Conservation (phyloP, 768 basidiomycete species). For the Leucocoprinus sp. region DNA sequence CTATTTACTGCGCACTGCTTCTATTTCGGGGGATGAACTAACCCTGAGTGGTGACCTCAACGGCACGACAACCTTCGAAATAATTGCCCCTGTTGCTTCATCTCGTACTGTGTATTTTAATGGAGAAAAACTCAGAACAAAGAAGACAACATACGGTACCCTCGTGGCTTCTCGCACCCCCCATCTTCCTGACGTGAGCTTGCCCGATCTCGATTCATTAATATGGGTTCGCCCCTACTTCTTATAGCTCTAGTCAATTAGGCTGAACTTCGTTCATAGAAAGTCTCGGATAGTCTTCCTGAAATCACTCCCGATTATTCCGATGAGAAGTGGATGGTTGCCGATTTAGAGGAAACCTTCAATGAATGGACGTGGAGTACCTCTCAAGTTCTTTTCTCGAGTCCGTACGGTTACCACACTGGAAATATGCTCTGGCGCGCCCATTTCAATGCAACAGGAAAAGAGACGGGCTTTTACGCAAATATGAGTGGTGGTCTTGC, state of each 20-base stretch:
- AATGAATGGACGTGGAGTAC: constrained; percentile 32
- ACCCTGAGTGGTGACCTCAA: constrained; percentile 39
- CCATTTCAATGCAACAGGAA: constrained; percentile 38
- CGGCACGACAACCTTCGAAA: constrained; percentile 34
- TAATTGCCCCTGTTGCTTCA: constrained; percentile 33
- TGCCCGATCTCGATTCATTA: constrained; percentile 27
- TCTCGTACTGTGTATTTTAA: constrained; percentile 38
- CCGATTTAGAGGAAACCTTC: constrained; percentile 31
- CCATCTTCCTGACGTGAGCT: constrained; percentile 24
- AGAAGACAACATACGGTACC: constrained; percentile 35
- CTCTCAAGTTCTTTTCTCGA: constrained; percentile 35
- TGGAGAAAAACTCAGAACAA: constrained; percentile 23
- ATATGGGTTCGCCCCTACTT: constrained; percentile 25
- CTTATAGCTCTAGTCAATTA: background rate
- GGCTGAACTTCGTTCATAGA: constrained; percentile 18
- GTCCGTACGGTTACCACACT: constrained; percentile 44
- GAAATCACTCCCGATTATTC: constrained; percentile 32
- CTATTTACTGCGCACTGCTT: constrained; percentile 35
- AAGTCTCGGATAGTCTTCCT: constrained; percentile 34
- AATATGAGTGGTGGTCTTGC: constrained; percentile 36
- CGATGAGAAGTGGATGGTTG: constrained; percentile 35
- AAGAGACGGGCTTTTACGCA: constrained; percentile 34
- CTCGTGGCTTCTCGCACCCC: constrained; percentile 23
- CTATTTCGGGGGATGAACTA: constrained; percentile 27
- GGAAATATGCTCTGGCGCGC: constrained; percentile 46